A percentile compares a stretch with the other conserved stretches of the same genome.
Evolutionary conservation across 2,329 filamentous ascomycete genomes (phyloP).

Genomic region (Hymenoscyphus infarciens): DNA sequence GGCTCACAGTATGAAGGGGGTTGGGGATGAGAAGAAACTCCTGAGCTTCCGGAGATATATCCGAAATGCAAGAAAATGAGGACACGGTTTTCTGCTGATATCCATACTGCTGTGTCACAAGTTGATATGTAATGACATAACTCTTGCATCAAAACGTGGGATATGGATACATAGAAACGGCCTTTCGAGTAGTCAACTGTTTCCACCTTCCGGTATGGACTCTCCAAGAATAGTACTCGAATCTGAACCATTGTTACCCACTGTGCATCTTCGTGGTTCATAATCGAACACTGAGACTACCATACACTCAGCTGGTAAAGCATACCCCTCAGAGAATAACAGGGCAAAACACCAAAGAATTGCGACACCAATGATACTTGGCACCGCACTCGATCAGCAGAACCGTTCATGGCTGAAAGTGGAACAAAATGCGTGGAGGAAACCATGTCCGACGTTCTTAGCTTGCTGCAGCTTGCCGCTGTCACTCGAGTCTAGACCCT

Average conservation of each 20-base stretch:
- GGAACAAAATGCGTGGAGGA: not conserved
- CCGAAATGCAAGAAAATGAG: not conserved
- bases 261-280: not conserved
- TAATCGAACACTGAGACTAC: not conserved
- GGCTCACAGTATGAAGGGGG: not conserved
- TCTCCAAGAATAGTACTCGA: not conserved
- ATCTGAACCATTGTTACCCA: not conserved
- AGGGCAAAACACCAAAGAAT: not conserved
- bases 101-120: not conserved
- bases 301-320: not conserved
- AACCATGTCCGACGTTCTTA: not conserved
- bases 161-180: not conserved
- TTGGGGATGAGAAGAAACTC: not conserved
- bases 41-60: not conserved
- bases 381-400: not conserved
- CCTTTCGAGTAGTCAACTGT: not conserved
- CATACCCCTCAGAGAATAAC: not conserved
- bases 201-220: not conserved
- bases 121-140: not conserved
- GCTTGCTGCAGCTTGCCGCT: not conserved
- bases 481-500: not conserved
- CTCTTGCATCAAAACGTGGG: conserved; percentile 1
- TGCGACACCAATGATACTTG: not conserved
- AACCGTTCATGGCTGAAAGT: not conserved
- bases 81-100: not conserved